Conservation (phyloP, 2,329 filamentous ascomycete genomes). For the Nothopassalora personata region DNA sequence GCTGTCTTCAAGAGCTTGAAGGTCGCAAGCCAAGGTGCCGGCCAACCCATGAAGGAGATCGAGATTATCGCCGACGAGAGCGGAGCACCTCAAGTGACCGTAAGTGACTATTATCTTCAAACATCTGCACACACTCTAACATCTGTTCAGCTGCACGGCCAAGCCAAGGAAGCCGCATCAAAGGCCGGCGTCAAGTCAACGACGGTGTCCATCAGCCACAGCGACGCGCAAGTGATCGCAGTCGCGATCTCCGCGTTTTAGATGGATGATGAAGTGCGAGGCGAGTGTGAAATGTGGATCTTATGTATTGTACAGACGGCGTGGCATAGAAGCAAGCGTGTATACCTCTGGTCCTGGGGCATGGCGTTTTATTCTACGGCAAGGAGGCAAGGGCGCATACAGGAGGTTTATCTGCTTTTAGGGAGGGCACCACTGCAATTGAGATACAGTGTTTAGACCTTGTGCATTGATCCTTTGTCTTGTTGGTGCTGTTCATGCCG, state of each 20-base stretch:
- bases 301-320: slow-evolving; percentile 11
- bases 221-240: slow-evolving; percentile 87
- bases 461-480: not conserved
- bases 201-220: slow-evolving; percentile 92
- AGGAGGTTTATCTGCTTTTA: not conserved
- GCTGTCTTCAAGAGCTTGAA: slow-evolving; percentile 97
- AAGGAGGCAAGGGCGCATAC: not conserved
- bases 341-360: not conserved
- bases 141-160: slow-evolving; percentile 67
- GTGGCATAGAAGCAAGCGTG: slow-evolving; percentile 6
- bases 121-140: slow-evolving; percentile 16
- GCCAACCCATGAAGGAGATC: slow-evolving; percentile 87
- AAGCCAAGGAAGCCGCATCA: slow-evolving; percentile 76
- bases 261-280: not conserved
- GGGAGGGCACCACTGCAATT: not conserved
- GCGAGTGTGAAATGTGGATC: not conserved
- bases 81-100: slow-evolving; percentile 77
- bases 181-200: slow-evolving; percentile 82
- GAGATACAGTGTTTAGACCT: not conserved
- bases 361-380: not conserved
- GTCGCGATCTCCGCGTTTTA: slow-evolving; percentile 56
- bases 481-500: not conserved
- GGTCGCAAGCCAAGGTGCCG: slow-evolving; percentile 78
- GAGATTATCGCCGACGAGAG: slow-evolving; percentile 78
- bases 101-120: slow-evolving; percentile 49